phyloP scores from a whole-genome alignment of 2,329 filamentous ascomycete species.

The Niveomyces coronatus region DNA sequence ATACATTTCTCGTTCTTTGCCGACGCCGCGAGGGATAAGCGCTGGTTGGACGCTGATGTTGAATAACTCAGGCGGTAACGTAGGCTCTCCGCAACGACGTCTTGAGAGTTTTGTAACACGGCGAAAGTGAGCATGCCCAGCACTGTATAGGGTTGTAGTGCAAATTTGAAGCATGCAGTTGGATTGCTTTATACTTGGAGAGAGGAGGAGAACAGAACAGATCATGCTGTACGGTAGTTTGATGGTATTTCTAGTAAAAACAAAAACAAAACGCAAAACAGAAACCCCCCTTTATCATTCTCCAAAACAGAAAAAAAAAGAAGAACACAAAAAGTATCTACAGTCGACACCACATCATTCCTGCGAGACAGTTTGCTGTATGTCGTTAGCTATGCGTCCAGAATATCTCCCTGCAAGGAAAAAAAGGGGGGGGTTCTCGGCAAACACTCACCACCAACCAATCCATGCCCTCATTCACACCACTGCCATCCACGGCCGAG shows the following conservation, averaged over 20 bases:
- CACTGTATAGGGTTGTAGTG: no score
- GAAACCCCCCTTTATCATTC: background rate
- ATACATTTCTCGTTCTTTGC: no score
- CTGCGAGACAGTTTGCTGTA: background rate
- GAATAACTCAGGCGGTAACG: no score
- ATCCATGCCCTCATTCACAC: constrained; percentile 96
- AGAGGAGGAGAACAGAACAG: background rate
- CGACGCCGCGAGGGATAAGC: no score
- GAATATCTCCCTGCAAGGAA: constrained; percentile 15
- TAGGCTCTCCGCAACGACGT: no score
- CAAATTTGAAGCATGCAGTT: no score
- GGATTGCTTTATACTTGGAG: no score
- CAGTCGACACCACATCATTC: background rate
- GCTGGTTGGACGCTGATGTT: no score
- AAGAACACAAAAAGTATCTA: background rate
- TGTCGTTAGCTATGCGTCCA: no score
- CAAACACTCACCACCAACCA: constrained; percentile 74
- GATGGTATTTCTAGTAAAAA: background rate
- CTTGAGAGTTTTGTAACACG: no score
- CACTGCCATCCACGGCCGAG: constrained; percentile 88
- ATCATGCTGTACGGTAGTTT: background rate
- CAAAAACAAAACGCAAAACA: background rate
- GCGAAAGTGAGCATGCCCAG: no score
- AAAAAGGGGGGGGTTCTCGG: background rate
- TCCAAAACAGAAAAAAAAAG: background rate